Evolutionary conservation across 768 basidiomycete genomes (phyloP).

Genomic region (Suillus variegatus): DNA sequence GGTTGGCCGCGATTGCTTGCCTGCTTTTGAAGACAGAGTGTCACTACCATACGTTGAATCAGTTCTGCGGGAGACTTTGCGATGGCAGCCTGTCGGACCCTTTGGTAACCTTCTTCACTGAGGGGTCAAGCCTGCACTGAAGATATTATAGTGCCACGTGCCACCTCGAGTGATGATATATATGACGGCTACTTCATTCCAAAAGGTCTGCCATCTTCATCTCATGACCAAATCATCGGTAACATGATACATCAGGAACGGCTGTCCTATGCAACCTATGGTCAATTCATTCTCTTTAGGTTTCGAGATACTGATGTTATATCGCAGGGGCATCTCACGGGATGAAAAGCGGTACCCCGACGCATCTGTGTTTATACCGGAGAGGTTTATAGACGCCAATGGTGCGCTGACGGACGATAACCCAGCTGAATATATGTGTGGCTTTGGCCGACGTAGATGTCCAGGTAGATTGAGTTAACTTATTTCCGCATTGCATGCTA

Average conservation of each 20-base stretch:
- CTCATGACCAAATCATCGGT: not conserved
- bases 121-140: not conserved
- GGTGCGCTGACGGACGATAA: conserved; percentile 11
- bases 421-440: conserved; percentile 4
- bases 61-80: not conserved
- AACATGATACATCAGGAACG: not conserved
- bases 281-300: not conserved
- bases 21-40: not conserved
- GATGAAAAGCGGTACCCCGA: conserved; percentile 10
- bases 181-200: conserved; percentile 37
- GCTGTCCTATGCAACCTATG: not conserved
- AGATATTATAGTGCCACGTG: not conserved
- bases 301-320: not conserved
- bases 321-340: conserved; percentile 10
- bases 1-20: not conserved
- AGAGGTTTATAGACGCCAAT: conserved; percentile 13
- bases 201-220: conserved; percentile 15
- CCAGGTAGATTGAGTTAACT: not conserved
- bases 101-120: not conserved
- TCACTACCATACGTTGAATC: conserved; percentile 6
- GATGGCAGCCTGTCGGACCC: not conserved
- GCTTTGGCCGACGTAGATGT: conserved; percentile 17
- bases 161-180: conserved; percentile 31
- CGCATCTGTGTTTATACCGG: conserved; percentile 14
- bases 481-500: not conserved